A percentile compares a stretch with the other conserved stretches of the same genome.
These are phyloP conservation scores for Salix arbutifolia DNA, from an alignment of 345 rosid genomes.

Conservation along the genomic window DNA sequence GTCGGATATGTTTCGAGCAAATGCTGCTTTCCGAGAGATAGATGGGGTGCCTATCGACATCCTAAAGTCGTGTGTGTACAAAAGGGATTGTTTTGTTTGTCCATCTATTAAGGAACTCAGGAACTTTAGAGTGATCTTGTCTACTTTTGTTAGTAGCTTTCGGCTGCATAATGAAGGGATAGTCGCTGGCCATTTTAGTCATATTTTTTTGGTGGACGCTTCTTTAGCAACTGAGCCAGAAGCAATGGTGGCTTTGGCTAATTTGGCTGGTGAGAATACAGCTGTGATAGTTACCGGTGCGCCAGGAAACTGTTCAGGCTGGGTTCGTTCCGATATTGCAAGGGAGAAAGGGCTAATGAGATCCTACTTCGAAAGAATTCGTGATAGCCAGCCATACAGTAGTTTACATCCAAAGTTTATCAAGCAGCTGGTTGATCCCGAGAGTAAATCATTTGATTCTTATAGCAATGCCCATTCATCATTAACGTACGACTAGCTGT, in stretches of 20 bases:
- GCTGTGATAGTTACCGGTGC: constrained; percentile 28
- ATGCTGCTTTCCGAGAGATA: constrained; percentile 40
- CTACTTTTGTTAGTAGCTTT: constrained; percentile 30
- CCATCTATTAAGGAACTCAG: constrained; percentile 19
- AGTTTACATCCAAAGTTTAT: constrained; percentile 1
- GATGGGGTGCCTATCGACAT: constrained; percentile 27
- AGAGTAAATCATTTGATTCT: background rate
- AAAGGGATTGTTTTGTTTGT: constrained; percentile 26
- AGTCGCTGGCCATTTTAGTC: constrained; percentile 31
- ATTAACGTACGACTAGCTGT: background rate
- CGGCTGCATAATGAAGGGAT: constrained; percentile 27
- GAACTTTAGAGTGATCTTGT: constrained; percentile 24
- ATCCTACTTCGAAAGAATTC: constrained; percentile 35
- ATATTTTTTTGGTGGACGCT: constrained; percentile 32
- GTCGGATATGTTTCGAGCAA: constrained; percentile 29
- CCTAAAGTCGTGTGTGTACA: constrained; percentile 24
- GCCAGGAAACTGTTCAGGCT: constrained; percentile 6
- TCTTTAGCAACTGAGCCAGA: constrained; percentile 38
- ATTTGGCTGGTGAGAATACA: constrained; percentile 27
- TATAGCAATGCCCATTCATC: background rate
- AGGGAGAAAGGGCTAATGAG: constrained; percentile 15
- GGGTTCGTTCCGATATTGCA: constrained; percentile 34
- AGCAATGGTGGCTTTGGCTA: constrained; percentile 33
- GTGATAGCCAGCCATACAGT: constrained; percentile 3
- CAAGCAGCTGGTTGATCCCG: background rate